A percentile compares a stretch with the other conserved stretches of the same genome.
These are phyloP conservation scores for Sporothrix luriei DNA, from an alignment of 2,329 filamentous ascomycete genomes.

Conservation along the genomic window DNA sequence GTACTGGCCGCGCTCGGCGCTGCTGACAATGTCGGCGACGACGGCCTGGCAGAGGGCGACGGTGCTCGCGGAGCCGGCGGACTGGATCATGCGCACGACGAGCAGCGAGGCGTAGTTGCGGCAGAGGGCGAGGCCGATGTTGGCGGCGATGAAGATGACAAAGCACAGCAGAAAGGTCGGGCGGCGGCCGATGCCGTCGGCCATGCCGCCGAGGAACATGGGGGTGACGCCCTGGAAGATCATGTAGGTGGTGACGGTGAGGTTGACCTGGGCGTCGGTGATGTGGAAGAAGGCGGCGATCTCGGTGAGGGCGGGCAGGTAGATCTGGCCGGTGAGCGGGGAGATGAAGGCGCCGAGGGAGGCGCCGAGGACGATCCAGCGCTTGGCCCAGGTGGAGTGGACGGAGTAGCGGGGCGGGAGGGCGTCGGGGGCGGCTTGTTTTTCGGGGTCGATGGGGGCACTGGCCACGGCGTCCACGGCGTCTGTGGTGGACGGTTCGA, in stretches of 20 bases:
- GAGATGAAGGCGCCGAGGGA: constrained; percentile 49
- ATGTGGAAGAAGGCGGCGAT: constrained; percentile 50
- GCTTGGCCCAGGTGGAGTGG: constrained; percentile 47
- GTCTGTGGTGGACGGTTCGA: not conserved
- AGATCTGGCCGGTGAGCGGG: constrained; percentile 54
- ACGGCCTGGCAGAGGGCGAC: constrained; percentile 61
- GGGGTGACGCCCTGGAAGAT: constrained; percentile 64
- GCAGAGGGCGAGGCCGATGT: constrained; percentile 56
- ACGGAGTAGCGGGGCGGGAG: constrained; percentile 43
- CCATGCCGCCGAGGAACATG: constrained; percentile 57
- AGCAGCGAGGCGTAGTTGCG: constrained; percentile 55
- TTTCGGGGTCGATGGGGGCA: too few relatives aligned
- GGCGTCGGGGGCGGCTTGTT: constrained; percentile 19
- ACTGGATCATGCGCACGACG: constrained; percentile 59
- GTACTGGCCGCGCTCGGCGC: constrained; percentile 62
- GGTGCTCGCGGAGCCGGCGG: constrained; percentile 60
- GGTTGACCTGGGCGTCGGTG: constrained; percentile 48
- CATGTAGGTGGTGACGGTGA: constrained; percentile 59
- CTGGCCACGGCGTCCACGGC: too few relatives aligned
- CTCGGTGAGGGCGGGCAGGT: constrained; percentile 55
- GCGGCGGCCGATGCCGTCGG: constrained; percentile 56
- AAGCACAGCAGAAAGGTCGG: constrained; percentile 58
- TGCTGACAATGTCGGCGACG: constrained; percentile 64
- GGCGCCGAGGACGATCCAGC: constrained; percentile 45
- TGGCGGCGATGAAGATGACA: constrained; percentile 55